Base-by-base conservation (phyloP, 73 alveolate species). In the Blepharisma stoltei region DNA sequence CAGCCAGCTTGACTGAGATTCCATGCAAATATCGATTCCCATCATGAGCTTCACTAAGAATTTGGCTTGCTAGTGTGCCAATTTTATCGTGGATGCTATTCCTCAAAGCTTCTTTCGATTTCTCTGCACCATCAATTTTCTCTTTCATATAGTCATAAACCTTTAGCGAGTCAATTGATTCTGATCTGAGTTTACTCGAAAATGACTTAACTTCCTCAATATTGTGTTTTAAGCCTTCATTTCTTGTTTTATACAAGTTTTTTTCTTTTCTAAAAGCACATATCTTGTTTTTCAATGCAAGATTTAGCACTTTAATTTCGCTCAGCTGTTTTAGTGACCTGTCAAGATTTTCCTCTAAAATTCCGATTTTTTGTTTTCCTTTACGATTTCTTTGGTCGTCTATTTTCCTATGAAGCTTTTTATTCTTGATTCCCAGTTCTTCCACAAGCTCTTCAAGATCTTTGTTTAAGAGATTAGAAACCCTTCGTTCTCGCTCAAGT, bases 401-500 rank as follows among this genome's bases (percentile, higher is more conserved):
- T 60, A 14, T n/a, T 14, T 38, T 60, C 1, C 4, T 38, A 38
- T 60, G 73, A 14, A 60, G 37, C 73, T 25, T n/a, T 14, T 18
- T 60, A 14, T 60, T 25, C 46, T 60, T 25, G 14, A n/a, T 18
- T 60, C 23, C 46, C 2, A 60, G 41, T 14, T n/a, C 73, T 60
- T 11, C 49, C 14, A 38, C 23, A 1, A 20, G 2, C 5, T 60
- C 73, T 60, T 60, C 73, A 25, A 60, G 14, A 2, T 60, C 73
- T 60, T 60, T 60, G 5, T 60, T 38, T n/a, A 60, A 38, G 18
- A 60, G 46, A 47, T 14, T 60, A 20, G 73, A 60, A 20, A 38
- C 73, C 23, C 73, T n/a, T 60, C 73, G 38, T 60, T 60, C 73
- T 20, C 23, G 73, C 46, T 60, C 73, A 8, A 60, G 45, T 5